A percentile compares a stretch with the other conserved stretches of the same genome.
Conservation (phyloP, 768 basidiomycete genomes). For the Kwoniella botswanensis region DNA sequence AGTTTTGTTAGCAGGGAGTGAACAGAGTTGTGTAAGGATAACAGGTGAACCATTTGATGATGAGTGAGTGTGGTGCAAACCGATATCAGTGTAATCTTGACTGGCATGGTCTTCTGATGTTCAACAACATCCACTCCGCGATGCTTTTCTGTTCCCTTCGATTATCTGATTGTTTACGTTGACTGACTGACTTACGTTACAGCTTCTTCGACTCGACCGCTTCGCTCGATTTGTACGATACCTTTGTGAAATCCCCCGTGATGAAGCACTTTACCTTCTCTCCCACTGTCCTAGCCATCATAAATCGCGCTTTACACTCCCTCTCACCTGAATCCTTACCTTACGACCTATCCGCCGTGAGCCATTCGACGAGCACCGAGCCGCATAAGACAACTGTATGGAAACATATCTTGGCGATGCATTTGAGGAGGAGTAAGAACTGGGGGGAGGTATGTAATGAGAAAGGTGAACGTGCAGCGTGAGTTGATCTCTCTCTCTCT, state of each 20-base stretch:
- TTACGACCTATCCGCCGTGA: slow-evolving; percentile 36
- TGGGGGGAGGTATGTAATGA: slow-evolving; percentile 46
- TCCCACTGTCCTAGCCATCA: slow-evolving; percentile 45
- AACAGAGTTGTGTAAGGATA: slow-evolving; percentile 49
- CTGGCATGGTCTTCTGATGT: no score
- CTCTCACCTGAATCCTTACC: slow-evolving; percentile 40
- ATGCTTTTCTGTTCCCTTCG: no score
- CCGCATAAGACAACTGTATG: slow-evolving; percentile 31
- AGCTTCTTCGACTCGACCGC: slow-evolving; percentile 56
- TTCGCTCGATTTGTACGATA: slow-evolving; percentile 46
- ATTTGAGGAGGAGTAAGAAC: slow-evolving; percentile 45
- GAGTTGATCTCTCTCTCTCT: slow-evolving; percentile 28
- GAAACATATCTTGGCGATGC: slow-evolving; percentile 55
- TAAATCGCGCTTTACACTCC: slow-evolving; percentile 42
- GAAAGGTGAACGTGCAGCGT: slow-evolving; percentile 43
- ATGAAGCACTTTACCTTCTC: slow-evolving; percentile 56
- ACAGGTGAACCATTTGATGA: slow-evolving; percentile 51
- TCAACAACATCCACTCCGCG: no score
- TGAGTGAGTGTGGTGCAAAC: slow-evolving; percentile 38
- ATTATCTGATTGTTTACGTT: not conserved
- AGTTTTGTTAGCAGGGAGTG: slow-evolving; percentile 42
- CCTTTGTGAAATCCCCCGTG: slow-evolving; percentile 48
- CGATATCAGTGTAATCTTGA: no score
- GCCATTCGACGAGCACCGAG: slow-evolving; percentile 20
- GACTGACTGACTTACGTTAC: not conserved